phyloP scores from a whole-genome alignment of 2,329 filamentous ascomycete genomes.

The Fusarium redolens region DNA sequence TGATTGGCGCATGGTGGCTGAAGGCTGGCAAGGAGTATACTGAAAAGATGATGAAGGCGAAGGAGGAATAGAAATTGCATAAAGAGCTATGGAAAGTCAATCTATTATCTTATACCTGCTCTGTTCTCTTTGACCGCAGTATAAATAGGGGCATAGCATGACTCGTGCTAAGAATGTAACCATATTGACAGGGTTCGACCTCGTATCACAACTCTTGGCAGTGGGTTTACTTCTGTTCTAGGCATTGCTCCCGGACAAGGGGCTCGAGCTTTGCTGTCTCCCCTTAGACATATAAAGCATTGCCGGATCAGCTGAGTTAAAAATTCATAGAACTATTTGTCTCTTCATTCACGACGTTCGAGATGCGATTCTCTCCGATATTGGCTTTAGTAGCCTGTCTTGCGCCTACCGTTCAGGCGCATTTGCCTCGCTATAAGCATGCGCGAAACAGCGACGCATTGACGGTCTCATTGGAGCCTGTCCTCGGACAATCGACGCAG shows the following conservation, averaged over 20 bases:
- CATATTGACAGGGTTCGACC: neutral
- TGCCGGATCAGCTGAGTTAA: accelerated
- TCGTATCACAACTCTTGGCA: neutral
- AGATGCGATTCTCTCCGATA: neutral
- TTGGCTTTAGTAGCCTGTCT: neutral
- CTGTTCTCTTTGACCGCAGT: too few species aligned
- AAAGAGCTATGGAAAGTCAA: too few species aligned
- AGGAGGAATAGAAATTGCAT: neutral
- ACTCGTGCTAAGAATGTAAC: neutral
- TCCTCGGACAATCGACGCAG: neutral
- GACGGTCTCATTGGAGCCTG: neutral
- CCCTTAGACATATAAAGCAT: neutral
- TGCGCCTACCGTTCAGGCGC: neutral
- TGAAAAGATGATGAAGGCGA: neutral
- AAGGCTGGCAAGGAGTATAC: neutral
- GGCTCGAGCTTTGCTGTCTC: neutral
- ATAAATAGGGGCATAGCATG: neutral
- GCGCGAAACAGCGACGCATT: neutral
- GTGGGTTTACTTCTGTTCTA: neutral
- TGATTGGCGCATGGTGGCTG: neutral
- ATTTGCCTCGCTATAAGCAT: neutral
- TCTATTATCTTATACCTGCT: too few species aligned
- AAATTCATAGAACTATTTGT: too few species aligned
- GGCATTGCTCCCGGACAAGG: neutral
- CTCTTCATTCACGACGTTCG: accelerated